Conservation (phyloP, 805 yeast genomes). For the Starmerella cellae region DNA sequence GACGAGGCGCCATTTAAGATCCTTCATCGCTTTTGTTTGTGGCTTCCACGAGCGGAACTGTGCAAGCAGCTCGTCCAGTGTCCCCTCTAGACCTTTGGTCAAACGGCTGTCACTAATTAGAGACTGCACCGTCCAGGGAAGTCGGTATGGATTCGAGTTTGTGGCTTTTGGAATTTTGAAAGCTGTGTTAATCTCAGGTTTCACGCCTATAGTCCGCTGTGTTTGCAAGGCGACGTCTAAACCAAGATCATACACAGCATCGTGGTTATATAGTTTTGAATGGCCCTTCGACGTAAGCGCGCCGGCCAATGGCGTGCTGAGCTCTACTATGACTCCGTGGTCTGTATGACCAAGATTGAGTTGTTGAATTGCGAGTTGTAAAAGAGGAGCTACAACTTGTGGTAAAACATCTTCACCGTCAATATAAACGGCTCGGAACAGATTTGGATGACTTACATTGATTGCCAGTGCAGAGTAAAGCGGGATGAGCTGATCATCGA, state of each 20-base stretch:
- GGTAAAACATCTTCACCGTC: conserved; percentile 75
- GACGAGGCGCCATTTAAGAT: conserved; percentile 64
- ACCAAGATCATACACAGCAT: conserved; percentile 71
- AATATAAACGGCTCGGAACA: conserved; percentile 76
- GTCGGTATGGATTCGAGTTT: conserved; percentile 60
- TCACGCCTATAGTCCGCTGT: conserved; percentile 22
- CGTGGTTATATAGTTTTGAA: conserved; percentile 74
- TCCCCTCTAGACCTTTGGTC: conserved; percentile 27
- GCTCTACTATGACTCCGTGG: conserved; percentile 73
- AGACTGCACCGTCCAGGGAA: conserved; percentile 91
- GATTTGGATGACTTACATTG: conserved; percentile 77
- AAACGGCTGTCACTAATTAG: conserved; percentile 45
- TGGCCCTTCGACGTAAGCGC: conserved; percentile 93
- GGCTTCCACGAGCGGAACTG: conserved; percentile 79
- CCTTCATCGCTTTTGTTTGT: conserved; percentile 64
- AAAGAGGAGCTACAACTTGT: conserved; percentile 58
- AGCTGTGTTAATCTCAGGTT: conserved; percentile 21
- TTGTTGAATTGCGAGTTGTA: conserved; percentile 58
- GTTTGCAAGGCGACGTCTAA: conserved; percentile 53
- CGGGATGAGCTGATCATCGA: conserved; percentile 90
- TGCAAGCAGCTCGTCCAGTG: conserved; percentile 42
- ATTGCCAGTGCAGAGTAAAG: conserved; percentile 74
- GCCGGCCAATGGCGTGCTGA: conserved; percentile 70
- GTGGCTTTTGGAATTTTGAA: conserved; percentile 41
- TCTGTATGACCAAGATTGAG: conserved; percentile 70